These are phyloP conservation scores for Meripilus lineatus DNA, from an alignment of 1,284 basidiomycete species.

Conservation along the genomic window DNA sequence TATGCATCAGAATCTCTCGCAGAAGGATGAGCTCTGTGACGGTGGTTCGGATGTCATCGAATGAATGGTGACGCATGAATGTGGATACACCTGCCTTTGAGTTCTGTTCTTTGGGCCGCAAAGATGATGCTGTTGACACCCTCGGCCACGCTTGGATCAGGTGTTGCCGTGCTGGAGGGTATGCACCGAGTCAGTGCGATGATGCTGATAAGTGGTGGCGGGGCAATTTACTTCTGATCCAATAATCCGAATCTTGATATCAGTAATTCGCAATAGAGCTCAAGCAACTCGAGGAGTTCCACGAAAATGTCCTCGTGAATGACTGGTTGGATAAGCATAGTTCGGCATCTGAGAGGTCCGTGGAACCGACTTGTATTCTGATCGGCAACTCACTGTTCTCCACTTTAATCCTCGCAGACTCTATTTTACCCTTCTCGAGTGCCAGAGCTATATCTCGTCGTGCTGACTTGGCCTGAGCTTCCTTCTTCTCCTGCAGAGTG, in stretches of 20 bases:
- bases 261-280: conserved; percentile 92
- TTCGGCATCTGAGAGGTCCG: not conserved
- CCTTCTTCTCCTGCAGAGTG: conserved; percentile 90
- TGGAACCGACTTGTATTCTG: too few relatives aligned
- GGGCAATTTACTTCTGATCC: conserved; percentile 66
- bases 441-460: conserved; percentile 77
- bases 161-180: conserved; percentile 46
- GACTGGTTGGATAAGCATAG: conserved; percentile 35
- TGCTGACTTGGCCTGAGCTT: conserved; percentile 83
- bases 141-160: conserved; percentile 78
- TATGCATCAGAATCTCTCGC: conserved; percentile 92
- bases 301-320: conserved; percentile 85
- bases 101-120: conserved; percentile 86
- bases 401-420: conserved; percentile 81
- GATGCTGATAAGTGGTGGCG: conserved; percentile 3
- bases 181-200: not conserved
- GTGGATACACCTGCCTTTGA: conserved; percentile 66
- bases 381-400: conserved; percentile 75
- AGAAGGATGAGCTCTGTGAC: conserved; percentile 89
- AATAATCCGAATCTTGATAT: conserved; percentile 89
- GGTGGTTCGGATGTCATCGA: too few relatives aligned
- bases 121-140: conserved; percentile 81
- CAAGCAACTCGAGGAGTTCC: conserved; percentile 87
- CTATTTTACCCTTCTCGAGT: conserved; percentile 74
- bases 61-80: conserved; percentile 4